phyloP scores from a whole-genome alignment of 305 asterid species.

The Fraxinus platypoda region DNA sequence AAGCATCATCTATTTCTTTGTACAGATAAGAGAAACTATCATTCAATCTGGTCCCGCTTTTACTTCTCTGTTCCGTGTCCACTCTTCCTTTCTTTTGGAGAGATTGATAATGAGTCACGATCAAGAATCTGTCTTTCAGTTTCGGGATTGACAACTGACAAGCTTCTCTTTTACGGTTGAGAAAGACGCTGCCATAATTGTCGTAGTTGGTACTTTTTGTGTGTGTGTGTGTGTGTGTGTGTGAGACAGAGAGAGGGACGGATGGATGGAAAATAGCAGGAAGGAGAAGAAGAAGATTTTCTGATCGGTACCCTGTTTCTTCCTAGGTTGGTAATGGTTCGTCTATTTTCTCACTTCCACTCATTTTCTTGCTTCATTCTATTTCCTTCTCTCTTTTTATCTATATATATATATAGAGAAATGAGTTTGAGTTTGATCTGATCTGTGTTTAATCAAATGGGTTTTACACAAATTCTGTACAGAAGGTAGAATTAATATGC shows the following conservation, averaged over 20 bases:
- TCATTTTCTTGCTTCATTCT: conserved; percentile 7
- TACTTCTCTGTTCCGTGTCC: neutral
- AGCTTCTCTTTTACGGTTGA: conserved; percentile 33
- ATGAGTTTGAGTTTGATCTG: conserved; percentile 23
- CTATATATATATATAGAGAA: neutral
- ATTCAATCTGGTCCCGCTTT: neutral
- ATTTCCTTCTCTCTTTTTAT: neutral
- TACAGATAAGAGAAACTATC: neutral
- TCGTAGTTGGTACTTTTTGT: neutral
- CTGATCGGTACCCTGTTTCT: conserved; percentile 14
- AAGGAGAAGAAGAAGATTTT: conserved; percentile 1
- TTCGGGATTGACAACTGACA: conserved; percentile 27
- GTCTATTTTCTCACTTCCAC: neutral
- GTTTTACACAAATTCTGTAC: conserved; percentile 8
- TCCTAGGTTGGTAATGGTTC: neutral
- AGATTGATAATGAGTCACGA: neutral
- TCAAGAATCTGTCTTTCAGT: neutral
- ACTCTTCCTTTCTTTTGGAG: neutral
- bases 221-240: neutral
- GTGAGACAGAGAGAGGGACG: neutral
- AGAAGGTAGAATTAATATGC: neutral
- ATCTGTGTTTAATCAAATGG: conserved; percentile 2
- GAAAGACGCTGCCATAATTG: conserved; percentile 17
- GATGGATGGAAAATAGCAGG: conserved; percentile 13
- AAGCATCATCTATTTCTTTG: neutral